Conservation (phyloP, 352 stramenopile genomes). For the Globisporangium nunn region DNA sequence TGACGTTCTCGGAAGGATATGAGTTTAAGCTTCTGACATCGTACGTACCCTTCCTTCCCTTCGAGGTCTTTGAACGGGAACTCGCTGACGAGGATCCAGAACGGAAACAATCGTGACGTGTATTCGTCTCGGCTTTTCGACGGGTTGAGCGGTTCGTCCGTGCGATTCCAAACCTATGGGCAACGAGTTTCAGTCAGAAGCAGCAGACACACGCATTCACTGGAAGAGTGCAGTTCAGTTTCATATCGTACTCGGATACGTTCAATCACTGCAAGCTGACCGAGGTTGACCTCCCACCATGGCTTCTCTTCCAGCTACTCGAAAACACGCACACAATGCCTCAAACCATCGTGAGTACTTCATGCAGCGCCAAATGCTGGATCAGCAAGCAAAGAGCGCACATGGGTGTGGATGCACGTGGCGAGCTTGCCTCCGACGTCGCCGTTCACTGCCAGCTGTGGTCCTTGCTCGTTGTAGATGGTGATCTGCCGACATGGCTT, state of each 20-base stretch:
- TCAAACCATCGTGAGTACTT: not conserved
- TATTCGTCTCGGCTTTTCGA: constrained; percentile 69
- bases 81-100: constrained; percentile 90
- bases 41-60: constrained; percentile 58
- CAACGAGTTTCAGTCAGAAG: not conserved
- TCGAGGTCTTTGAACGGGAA: constrained; percentile 77
- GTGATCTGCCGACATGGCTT: constrained; percentile 79
- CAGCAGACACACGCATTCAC: no score
- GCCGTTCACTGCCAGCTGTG: constrained; percentile 81
- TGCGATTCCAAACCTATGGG: constrained; percentile 84
- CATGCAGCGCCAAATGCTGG: not conserved
- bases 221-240: no score
- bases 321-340: not conserved
- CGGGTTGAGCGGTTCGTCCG: constrained; percentile 81
- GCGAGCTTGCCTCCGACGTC: constrained; percentile 54
- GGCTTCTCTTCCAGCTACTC: constrained; percentile 80
- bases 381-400: constrained; percentile 8
- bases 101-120: constrained; percentile 82
- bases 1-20: not conserved
- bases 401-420: constrained; percentile 86
- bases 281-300: constrained; percentile 92
- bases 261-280: constrained; percentile 66
- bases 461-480: constrained; percentile 86
- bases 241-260: constrained; percentile 45
- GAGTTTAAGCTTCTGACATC: not conserved